These are phyloP conservation scores for Lizanozyma gosingica DNA, from an alignment of 1,139 yeast species.

Conservation along the genomic window DNA sequence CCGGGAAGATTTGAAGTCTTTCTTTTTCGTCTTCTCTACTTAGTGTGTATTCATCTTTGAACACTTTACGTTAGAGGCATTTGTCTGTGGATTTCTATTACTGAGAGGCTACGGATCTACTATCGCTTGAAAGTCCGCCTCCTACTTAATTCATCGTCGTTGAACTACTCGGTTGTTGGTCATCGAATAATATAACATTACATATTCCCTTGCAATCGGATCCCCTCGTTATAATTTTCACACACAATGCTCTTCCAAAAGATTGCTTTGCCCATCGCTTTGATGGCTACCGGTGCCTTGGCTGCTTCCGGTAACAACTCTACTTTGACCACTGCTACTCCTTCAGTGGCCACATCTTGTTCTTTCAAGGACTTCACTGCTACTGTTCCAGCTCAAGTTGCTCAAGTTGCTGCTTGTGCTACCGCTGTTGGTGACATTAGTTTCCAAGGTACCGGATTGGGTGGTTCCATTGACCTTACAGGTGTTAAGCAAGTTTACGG, in stretches of 20 bases:
- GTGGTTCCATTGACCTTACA: slow-evolving; percentile 42
- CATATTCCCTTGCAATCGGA: no score
- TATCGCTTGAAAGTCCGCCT: background rate
- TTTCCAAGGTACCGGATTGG: slow-evolving; percentile 52
- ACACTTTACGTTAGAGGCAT: no score
- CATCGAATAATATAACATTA: no score
- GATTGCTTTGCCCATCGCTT: background rate
- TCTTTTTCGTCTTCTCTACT: background rate
- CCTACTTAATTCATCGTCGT: background rate
- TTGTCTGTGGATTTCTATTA: no score
- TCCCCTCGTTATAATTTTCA: no score
- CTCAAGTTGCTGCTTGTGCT: slow-evolving; percentile 61
- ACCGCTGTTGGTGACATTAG: slow-evolving; percentile 74
- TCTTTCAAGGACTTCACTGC: slow-evolving; percentile 52
- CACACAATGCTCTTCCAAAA: background rate
- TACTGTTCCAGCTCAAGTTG: slow-evolving; percentile 72
- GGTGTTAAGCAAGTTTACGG: slow-evolving; percentile 69
- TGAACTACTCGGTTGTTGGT: background rate
- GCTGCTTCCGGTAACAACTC: slow-evolving; percentile 16
- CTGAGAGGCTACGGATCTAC: background rate
- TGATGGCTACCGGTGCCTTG: background rate
- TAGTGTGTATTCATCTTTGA: no score
- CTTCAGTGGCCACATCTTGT: slow-evolving; percentile 46
- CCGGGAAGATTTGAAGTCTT: background rate
- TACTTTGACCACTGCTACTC: slow-evolving; percentile 42